Evolutionary conservation across 1,284 basidiomycete genomes (phyloP).

Genomic region (Ustilago trichophora): DNA sequence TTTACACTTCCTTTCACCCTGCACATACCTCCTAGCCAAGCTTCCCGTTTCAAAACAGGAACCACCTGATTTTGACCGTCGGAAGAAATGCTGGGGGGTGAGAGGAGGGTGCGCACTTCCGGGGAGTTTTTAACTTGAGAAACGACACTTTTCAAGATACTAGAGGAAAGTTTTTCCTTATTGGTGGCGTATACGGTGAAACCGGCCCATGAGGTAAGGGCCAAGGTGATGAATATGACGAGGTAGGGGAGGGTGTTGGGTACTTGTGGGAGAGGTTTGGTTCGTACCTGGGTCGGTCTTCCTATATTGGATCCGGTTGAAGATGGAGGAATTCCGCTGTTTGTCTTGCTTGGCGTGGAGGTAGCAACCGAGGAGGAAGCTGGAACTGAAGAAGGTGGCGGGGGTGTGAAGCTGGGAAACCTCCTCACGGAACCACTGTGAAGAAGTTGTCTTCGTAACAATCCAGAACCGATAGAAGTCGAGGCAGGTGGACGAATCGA

Average conservation of each 20-base stretch:
- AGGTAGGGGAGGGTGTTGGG: conserved; percentile 23
- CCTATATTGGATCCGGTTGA: not conserved
- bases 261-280: conserved; percentile 3
- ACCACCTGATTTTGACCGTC: not conserved
- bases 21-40: conserved; percentile 26
- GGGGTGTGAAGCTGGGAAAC: no score
- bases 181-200: conserved; percentile 58
- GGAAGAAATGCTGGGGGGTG: conserved; percentile 6
- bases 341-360: no score
- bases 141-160: conserved; percentile 53
- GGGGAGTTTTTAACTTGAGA: conserved; percentile 37
- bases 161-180: conserved; percentile 50
- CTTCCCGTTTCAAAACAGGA: conserved; percentile 14
- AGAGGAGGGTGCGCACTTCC: conserved; percentile 29
- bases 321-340: not conserved
- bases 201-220: conserved; percentile 36
- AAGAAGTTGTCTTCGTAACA: no score
- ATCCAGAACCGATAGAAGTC: no score
- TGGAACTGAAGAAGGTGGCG: no score
- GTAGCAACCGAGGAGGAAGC: no score
- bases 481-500: no score
- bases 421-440: no score
- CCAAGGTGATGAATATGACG: not conserved
- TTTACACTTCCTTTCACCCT: conserved; percentile 52
- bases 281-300: not conserved